Conservation (phyloP, 2,329 filamentous ascomycete genomes). For the Cytospora schulzeri region DNA sequence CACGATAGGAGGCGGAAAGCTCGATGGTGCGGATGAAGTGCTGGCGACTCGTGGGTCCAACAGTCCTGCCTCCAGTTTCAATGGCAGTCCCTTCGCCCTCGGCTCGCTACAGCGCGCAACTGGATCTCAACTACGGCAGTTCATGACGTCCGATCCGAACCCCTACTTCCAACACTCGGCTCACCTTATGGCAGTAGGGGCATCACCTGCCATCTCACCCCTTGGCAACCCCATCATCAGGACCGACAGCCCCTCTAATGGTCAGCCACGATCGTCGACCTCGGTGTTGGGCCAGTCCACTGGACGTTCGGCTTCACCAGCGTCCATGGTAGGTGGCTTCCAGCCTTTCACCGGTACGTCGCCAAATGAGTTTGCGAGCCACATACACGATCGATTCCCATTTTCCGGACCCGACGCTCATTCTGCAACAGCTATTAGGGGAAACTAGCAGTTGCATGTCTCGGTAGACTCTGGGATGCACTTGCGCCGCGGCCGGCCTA, state of each 20-base stretch:
- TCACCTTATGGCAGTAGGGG: constrained; percentile 35
- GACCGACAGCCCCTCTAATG: constrained; percentile 36
- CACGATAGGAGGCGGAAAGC: constrained; percentile 45
- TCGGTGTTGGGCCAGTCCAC: constrained; percentile 38
- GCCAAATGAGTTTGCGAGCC: constrained; percentile 45
- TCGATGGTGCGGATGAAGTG: constrained; percentile 46
- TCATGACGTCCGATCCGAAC: constrained; percentile 40
- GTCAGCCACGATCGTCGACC: constrained; percentile 30
- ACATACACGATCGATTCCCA: constrained; percentile 51
- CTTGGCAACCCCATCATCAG: constrained; percentile 34
- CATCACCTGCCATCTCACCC: constrained; percentile 40
- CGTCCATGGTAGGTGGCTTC: constrained; percentile 48
- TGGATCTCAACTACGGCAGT: constrained; percentile 47
- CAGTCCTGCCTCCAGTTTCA: constrained; percentile 41
- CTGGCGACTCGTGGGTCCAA: constrained; percentile 37
- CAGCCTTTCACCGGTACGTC: constrained; percentile 51
- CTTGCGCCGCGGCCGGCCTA: neutral
- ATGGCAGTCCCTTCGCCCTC: constrained; percentile 41
- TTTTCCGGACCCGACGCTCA: constrained; percentile 51
- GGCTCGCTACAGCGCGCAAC: constrained; percentile 37
- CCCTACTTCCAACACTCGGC: constrained; percentile 40
- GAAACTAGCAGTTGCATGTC: constrained; percentile 30
- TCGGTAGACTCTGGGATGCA: constrained; percentile 15
- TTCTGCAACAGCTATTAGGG: constrained; percentile 51
- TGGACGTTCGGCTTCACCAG: constrained; percentile 46